phyloP scores from a whole-genome alignment of 768 basidiomycete species.

The Boletus sp. region DNA sequence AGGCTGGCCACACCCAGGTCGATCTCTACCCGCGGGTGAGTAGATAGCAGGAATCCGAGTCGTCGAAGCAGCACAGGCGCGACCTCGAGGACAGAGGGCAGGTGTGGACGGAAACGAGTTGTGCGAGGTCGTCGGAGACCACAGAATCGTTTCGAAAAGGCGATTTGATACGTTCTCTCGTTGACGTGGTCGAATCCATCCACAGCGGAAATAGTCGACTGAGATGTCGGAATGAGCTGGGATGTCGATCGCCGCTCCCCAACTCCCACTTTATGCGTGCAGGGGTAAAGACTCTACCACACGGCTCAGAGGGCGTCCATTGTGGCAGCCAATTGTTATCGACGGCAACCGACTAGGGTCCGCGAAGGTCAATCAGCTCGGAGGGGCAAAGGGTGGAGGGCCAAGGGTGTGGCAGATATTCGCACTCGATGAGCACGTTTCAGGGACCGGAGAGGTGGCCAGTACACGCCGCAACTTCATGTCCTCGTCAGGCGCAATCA shows the following conservation, averaged over 20 bases:
- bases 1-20: neutral
- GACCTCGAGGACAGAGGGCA: neutral
- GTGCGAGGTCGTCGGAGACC: constrained; percentile 6
- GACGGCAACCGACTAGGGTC: neutral
- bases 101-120: neutral
- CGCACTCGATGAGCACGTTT: constrained; percentile 13
- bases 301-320: neutral
- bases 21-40: no score
- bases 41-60: no score
- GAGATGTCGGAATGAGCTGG: neutral
- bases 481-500: neutral
- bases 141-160: neutral
- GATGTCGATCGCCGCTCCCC: neutral
- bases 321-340: constrained; percentile 24
- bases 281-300: neutral
- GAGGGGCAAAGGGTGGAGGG: constrained; percentile 9
- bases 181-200: neutral
- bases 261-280: neutral
- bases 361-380: neutral
- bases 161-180: neutral
- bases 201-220: constrained; percentile 11
- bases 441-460: constrained; percentile 6
- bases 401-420: constrained; percentile 12
- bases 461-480: constrained; percentile 13
- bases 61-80: neutral